A percentile compares a stretch with the other conserved stretches of the same genome.
Evolutionary conservation across 1,139 yeast species (phyloP).

Genomic region (Blastobotrys apis): DNA sequence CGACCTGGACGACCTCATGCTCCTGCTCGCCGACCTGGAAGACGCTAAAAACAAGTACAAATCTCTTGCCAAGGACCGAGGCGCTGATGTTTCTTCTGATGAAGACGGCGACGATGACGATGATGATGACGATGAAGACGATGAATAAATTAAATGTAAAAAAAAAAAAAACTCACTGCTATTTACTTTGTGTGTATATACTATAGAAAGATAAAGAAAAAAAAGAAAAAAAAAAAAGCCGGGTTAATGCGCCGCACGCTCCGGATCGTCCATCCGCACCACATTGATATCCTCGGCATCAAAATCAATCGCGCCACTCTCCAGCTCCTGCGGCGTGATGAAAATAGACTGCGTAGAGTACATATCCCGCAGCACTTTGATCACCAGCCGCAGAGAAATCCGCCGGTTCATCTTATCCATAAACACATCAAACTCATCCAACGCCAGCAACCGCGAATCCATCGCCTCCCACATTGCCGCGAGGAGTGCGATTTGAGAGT

Average conservation of each 20-base stretch:
- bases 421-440: conserved; percentile 96
- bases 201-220: no score
- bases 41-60: conserved; percentile 63
- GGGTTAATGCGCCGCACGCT: no score
- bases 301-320: conserved; percentile 53
- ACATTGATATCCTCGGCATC: conserved; percentile 61
- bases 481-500: conserved; percentile 82
- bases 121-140: conserved; percentile 42
- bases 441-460: conserved; percentile 80
- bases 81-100: conserved; percentile 41
- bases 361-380: conserved; percentile 57
- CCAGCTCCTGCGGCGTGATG: conserved; percentile 92
- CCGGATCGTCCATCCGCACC: conserved; percentile 62
- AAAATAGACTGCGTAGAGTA: conserved; percentile 80
- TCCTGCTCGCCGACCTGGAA: conserved; percentile 69
- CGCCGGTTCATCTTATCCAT: conserved; percentile 93
- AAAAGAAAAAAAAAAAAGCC: no score
- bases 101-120: conserved; percentile 53
- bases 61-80: conserved; percentile 46
- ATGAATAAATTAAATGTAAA: conserved; percentile 5
- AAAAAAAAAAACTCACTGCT: no score
- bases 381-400: conserved; percentile 70
- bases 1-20: conserved; percentile 73
- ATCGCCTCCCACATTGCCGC: conserved; percentile 91
- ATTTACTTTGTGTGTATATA: no score